Base-by-base conservation (phyloP, 2,329 filamentous ascomycete genomes). In the Cercospora janseana region DNA sequence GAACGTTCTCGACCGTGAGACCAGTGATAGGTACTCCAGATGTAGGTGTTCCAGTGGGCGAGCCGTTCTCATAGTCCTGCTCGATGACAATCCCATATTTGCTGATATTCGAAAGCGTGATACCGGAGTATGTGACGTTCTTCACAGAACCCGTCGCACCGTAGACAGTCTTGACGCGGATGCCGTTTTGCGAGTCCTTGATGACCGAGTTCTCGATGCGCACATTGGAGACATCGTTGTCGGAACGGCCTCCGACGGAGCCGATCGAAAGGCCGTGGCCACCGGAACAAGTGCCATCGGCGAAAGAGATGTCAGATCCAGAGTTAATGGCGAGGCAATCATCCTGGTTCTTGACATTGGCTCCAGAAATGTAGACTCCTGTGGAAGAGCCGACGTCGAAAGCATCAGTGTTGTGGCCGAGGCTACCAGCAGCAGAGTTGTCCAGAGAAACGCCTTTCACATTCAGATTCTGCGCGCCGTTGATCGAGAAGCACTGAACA, bases 41-140 rank as follows among this genome's bases (percentile, higher is more conserved):
- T 6, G 76, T 79, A 4, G 76, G 74, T 1, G 59, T 65, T 12
- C 70, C 70, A 37, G 70, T 73, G 4, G 70, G 69, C 27, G 55
- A 59, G 47, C 74, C 73, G 54, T 77, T 76, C 58, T 74, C 66
- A 59, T 81, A 82, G 63, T 81, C 78, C 68, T 83, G 80, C 64
- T 82, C 70, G 51, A 83, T 75, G 43, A 81, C 70, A 51, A 83
- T 75, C 35, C 76, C 79, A 61, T 81, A 80, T 16, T 74, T 68
- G 45, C 74, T 64, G 60, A 81, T 80, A 32, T 66, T 64, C 31
- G 68, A 71, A 2, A 82, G 68, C 1, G 69, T 72, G 64, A 82
- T 81, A 54, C 71, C 69, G 31, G 68, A 69, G 69, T 80, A 83
- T 2, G 74, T 79, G 24, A 83, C 69, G 46, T 70, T 72, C 21